These are phyloP conservation scores for Botrytis fragariae DNA, from an alignment of 2,329 filamentous ascomycete species.

Conservation along the genomic window DNA sequence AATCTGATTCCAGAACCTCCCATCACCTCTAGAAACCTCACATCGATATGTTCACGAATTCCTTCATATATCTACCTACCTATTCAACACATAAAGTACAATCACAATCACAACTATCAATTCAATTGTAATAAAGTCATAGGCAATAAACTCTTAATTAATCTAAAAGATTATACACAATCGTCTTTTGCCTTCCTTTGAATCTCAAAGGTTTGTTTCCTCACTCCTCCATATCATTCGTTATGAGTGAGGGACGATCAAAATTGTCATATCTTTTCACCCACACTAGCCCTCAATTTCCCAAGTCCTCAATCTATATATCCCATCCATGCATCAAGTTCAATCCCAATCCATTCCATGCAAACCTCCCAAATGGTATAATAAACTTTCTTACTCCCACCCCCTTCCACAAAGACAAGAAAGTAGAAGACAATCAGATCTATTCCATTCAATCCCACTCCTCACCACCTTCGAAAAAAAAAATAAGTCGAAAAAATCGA, in stretches of 20 bases:
- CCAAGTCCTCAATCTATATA: slow-evolving; percentile 8
- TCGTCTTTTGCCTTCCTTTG: neutral
- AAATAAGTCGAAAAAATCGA: slow-evolving; percentile 9
- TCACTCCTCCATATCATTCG: neutral
- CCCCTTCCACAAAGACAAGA: neutral
- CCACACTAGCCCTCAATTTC: neutral
- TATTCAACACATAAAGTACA: neutral
- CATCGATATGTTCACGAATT: neutral
- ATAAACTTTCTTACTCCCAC: neutral
- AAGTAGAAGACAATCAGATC: slow-evolving; percentile 1
- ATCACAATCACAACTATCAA: neutral
- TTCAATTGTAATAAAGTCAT: neutral
- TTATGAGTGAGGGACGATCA: neutral
- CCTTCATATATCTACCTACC: neutral
- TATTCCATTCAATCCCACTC: neutral
- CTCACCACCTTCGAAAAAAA: neutral
- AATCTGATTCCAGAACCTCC: no score
- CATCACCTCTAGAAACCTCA: neutral
- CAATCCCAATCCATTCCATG: neutral
- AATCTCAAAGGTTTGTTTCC: neutral
- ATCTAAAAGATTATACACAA: slow-evolving; percentile 7
- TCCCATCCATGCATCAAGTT: slow-evolving; percentile 4
- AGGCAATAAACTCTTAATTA: slow-evolving; percentile 13
- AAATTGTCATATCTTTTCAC: neutral
- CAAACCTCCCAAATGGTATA: slow-evolving; percentile 17